A percentile compares a stretch with the other conserved stretches of the same genome.
Conservation (phyloP, 169 alveolate genomes). For the Plasmodium blacklocki region DNA sequence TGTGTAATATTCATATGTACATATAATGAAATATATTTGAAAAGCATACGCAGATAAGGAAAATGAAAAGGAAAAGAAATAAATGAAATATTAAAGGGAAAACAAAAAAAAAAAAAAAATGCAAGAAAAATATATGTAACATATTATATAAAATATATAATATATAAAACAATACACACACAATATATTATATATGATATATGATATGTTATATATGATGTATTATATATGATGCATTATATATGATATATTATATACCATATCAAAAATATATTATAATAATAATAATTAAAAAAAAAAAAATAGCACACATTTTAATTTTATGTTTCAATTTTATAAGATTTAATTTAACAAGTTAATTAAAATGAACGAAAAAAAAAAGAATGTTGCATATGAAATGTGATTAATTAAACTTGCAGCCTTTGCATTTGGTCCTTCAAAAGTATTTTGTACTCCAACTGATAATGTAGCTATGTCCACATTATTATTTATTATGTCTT, state of each 20-base stretch:
- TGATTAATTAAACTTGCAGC: slow-evolving; percentile 9
- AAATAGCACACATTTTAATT: neutral
- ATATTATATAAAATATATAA: too few species aligned
- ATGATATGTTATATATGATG: too few species aligned
- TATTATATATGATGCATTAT: too few species aligned
- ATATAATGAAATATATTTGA: too few species aligned
- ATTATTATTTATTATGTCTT: slow-evolving; percentile 45
- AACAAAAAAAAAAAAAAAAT: slow-evolving; percentile 11
- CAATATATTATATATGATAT: too few species aligned
- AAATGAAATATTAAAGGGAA: neutral
- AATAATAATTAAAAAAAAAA: too few species aligned
- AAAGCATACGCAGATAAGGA: neutral
- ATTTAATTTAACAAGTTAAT: slow-evolving; percentile 22
- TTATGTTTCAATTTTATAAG: neutral
- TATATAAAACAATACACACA: too few species aligned
- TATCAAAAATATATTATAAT: too few species aligned
- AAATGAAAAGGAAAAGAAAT: neutral
- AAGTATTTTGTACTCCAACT: slow-evolving; percentile 43
- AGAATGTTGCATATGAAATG: slow-evolving; percentile 12
- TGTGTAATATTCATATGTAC: too few species aligned
- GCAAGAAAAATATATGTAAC: too few species aligned
- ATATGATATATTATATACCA: too few species aligned
- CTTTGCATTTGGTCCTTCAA: slow-evolving; percentile 2
- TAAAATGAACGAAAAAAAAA: slow-evolving; percentile 1
- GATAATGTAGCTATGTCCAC: slow-evolving; percentile 24